phyloP scores from a whole-genome alignment of 169 alveolate species.

The Toxoplasma gondii region DNA sequence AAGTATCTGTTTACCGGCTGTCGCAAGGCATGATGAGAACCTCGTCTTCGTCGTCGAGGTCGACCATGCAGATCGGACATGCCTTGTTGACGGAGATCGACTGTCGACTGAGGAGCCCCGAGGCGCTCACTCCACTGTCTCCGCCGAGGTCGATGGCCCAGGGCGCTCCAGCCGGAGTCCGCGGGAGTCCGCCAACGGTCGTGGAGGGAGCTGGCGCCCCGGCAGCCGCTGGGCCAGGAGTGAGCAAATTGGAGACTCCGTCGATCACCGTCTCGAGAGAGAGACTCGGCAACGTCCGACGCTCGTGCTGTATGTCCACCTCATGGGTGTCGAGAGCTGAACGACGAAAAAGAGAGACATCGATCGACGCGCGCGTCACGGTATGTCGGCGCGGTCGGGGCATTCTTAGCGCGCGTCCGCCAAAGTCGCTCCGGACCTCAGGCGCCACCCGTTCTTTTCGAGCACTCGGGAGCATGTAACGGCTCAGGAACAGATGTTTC shows the following conservation, averaged over 20 bases:
- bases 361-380: background rate
- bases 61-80: slow-evolving; percentile 59
- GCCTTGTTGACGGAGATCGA: slow-evolving; percentile 36
- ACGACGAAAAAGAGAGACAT: background rate
- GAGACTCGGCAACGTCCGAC: slow-evolving; percentile 18
- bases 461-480: no score
- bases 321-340: slow-evolving; percentile 31
- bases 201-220: background rate
- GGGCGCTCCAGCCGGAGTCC: background rate
- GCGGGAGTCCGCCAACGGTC: background rate
- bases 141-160: background rate
- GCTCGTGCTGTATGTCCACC: slow-evolving; percentile 15
- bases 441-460: no score
- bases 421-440: no score
- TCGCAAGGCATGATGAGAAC: slow-evolving; percentile 66
- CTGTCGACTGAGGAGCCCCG: slow-evolving; percentile 11
- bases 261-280: slow-evolving; percentile 12
- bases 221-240: background rate
- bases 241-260: slow-evolving; percentile 28
- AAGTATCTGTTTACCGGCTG: slow-evolving; percentile 3
- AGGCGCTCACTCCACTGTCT: background rate
- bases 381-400: no score
- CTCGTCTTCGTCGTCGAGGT: slow-evolving; percentile 37
- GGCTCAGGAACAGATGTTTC: no score
- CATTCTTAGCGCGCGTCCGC: no score